A percentile compares a stretch with the other conserved stretches of the same genome.
phyloP scores from a whole-genome alignment of 495 filamentous ascomycete genomes.

The Penicillium taxi region DNA sequence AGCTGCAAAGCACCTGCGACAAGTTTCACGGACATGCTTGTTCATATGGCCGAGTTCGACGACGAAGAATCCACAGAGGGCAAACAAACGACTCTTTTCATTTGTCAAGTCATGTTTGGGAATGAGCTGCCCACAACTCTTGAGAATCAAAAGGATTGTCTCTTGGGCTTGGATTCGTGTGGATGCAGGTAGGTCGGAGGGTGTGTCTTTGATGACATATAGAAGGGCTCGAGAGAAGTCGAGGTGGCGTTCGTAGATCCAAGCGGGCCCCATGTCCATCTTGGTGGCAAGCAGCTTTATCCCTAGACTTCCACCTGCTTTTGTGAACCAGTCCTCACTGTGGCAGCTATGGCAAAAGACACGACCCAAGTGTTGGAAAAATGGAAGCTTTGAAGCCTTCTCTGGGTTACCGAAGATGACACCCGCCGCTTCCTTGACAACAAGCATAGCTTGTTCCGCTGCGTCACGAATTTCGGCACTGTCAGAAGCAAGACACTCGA shows the following conservation, averaged over 20 bases:
- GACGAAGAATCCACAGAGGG: conserved; percentile 75
- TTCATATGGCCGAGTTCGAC: conserved; percentile 90
- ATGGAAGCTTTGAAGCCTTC: conserved; percentile 62
- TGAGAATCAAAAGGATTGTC: conserved; percentile 69
- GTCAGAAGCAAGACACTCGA: conserved; percentile 81
- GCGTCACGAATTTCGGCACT: conserved; percentile 68
- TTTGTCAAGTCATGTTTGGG: conserved; percentile 69
- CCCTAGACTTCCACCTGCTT: conserved; percentile 82
- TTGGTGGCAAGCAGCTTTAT: conserved; percentile 76
- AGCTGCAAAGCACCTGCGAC: conserved; percentile 70
- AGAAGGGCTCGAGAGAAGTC: conserved; percentile 81
- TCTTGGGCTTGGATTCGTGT: conserved; percentile 74
- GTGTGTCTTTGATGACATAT: conserved; percentile 97
- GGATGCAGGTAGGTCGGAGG: conserved; percentile 78
- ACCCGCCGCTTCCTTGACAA: conserved; percentile 67
- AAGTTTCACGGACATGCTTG: conserved; percentile 78
- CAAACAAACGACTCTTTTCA: conserved; percentile 55
- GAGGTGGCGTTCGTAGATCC: conserved; percentile 70
- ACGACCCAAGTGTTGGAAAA: conserved; percentile 73
- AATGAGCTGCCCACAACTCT: conserved; percentile 62
- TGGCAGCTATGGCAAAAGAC: conserved; percentile 90
- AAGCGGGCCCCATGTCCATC: conserved; percentile 71
- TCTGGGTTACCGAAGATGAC: conserved; percentile 69
- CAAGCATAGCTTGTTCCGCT: conserved; percentile 68
- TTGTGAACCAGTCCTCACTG: conserved; percentile 96